Evolutionary conservation across 2,329 filamentous ascomycete species (phyloP), one percentile per base, ranked within the genome.

Genomic region (Leptographium procerum): DNA sequence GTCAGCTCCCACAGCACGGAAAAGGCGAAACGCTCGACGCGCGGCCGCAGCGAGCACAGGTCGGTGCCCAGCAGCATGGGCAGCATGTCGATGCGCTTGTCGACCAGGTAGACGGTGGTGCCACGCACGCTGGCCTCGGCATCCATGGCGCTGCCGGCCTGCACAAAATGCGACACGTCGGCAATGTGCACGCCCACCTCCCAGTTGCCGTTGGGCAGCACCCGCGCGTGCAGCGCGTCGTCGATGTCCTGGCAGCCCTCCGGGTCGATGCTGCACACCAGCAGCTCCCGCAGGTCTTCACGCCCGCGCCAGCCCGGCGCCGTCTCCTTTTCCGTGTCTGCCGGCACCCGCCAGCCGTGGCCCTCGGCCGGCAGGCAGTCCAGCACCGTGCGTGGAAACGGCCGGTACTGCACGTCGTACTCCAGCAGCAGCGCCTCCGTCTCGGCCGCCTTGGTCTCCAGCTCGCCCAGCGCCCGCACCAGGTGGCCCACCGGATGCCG

Each of bases 61-160:
- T 99, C 91, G 0, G 94, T 99, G 59, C 94, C 94, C 14, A 99
- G 85, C 34, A 99, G 85, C 80, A 91, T 91, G 1, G 95, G 95
- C 71, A 99, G 80, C 95, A 99, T 99, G 76, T 99, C 95, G 66
- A 99, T 99, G 66, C 94, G 91, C 78, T 99, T 99, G 73, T 99
- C 94, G 3, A 99, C 94, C 19, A 99, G 78, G 70, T 99, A 99
- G 31, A 99, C 94, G 0, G 92, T 97, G 5, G 94, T 97, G 62
- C 94, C 94, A 66, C 94, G 87, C 67, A 95, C 84, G 68, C 90
- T 94, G 3, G 94, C 94, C 73, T 99, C 94, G 53, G 85, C 83
- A 69, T 99, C 95, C 94, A 99, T 99, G 57, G 94, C 87, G 67
- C 92, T 99, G 71, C 89, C 91, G 29, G 95, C 91, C 73, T 94